Evolutionary conservation across 2,329 filamentous ascomycete species (phyloP), one percentile per base, ranked within the genome.

Genomic region (Ceratocystis diversiconidia): DNA sequence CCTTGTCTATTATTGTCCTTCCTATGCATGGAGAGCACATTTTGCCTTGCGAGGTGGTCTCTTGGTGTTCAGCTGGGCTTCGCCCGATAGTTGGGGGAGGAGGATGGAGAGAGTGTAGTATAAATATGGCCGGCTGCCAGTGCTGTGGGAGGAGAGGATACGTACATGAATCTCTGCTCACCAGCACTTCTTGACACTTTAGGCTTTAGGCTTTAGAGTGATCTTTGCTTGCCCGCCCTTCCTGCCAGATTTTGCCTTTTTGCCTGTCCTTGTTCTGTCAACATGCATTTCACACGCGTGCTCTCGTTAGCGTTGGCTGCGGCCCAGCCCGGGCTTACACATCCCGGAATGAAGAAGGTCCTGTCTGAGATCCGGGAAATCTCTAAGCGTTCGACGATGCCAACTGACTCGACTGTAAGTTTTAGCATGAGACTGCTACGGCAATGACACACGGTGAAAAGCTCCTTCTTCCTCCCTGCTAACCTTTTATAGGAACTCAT

Each of bases 401-500:
- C 65, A n/a, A 59, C 48, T n/a, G 28, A 63, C 19, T 62, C 64
- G 36, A 66, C 60, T 46, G 62, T 60, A 61, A 60, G 65, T 63
- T 15, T 15, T 8, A 22, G 52, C 22, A 17, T 12, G 46, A 19
- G 1, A 3, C 36, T n/a, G 6, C 30, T 2, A 6, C 15, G n/a
- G 10, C 10, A 41, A 15, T 41, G 25, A 44, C 8, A 25, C n/a
- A 10, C 10, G 12, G 25, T 15, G 41, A 63, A 19, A 30, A n/a
- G 5, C 2, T 41, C 36, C 36, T 12, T 28, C 10, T 12, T 41
- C 36, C 10, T 15, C 12, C 36, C 28, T 25, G 48, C 30, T 44
- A 8, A 30, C 44, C 30, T 2, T 6, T 8, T 17, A n/a, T 19
- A 68, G 67, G 71, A 72, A 52, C 69, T 75, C 36, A 70, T 79